Percentiles rank a stretch among this genome's conserved stretches.
phyloP scores from a whole-genome alignment of 2,329 filamentous ascomycete species.

The Elsinoe ampelina region DNA sequence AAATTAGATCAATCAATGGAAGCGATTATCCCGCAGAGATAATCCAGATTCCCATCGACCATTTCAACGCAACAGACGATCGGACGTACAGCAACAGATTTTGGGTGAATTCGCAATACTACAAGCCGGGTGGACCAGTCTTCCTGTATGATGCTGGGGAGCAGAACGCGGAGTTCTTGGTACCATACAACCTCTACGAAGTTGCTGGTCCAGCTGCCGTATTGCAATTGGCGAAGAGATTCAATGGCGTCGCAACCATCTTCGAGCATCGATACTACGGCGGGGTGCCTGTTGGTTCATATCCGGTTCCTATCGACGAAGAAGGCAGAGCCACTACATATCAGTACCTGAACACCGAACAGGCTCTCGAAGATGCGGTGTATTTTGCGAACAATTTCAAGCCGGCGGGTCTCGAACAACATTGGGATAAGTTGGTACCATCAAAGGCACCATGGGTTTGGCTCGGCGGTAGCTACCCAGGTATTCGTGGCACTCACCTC shows the following conservation, averaged over 20 bases:
- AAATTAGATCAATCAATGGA: conserved; percentile 2
- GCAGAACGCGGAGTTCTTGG: conserved; percentile 16
- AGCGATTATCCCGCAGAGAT: conserved; percentile 13
- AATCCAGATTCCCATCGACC: conserved; percentile 19
- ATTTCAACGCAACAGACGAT: conserved; percentile 18
- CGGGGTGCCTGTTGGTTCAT: conserved; percentile 13
- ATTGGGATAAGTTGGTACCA: conserved; percentile 14
- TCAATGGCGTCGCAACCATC: conserved; percentile 18
- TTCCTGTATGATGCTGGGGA: conserved; percentile 20
- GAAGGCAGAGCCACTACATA: conserved; percentile 18
- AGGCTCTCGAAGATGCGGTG: conserved; percentile 20
- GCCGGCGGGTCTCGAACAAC: conserved; percentile 15
- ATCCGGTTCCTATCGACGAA: conserved; percentile 15
- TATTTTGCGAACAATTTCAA: conserved; percentile 20
- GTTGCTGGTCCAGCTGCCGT: conserved; percentile 16
- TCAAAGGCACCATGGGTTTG: conserved; percentile 19
- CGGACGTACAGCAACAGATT: conserved; percentile 17
- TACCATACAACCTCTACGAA: conserved; percentile 17
- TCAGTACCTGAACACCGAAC: conserved; percentile 19
- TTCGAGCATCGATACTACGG: conserved; percentile 21
- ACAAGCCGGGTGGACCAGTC: conserved; percentile 18
- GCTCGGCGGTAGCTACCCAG: conserved; percentile 20
- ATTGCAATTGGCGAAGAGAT: conserved; percentile 16
- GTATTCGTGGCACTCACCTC: conserved; percentile 17
- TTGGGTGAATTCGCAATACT: conserved; percentile 18